Base-by-base conservation (phyloP, 805 yeast species). In the Nakazawaea ishiwadae region DNA sequence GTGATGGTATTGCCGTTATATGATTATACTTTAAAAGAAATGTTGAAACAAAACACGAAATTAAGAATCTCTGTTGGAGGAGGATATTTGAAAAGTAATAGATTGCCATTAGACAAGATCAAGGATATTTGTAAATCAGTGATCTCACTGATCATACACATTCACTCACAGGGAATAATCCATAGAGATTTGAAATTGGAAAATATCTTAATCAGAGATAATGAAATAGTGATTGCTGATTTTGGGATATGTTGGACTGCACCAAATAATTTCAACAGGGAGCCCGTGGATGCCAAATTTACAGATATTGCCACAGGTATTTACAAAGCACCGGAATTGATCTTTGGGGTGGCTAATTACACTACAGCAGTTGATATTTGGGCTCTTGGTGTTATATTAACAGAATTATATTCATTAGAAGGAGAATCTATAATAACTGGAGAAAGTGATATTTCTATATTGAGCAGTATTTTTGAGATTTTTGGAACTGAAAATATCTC, bases 111-210 rank as follows among this genome's bases (percentile, higher is more conserved):
- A 12, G 4, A n/a, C 14, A 20, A n/a, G n/a, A 52, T 59, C 0
- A 35, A 34, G 2, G 52, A 58, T 1, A 61, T 74, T 2, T 54
- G 72, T 12, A 59, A 51, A 27, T 71, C 59, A 49, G 50, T 62
- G 7, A 62, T 63, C 18, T 56, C 62, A 29, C 84, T 82, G 2
- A 60, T 86, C 19, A 59, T 65, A 28, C 84, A 77, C 54, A 70
- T 85, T 40, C 97, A 93, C 55, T 59, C 69, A 6, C 69, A 79
- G 39, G 87, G 84, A 5, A 81, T 63, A 15, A 63, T 63, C 15
- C 93, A 85, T 57, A 63, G 95, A 51, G 95, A 85, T 60, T 77
- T 85, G 50, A 85, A 85, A 51, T 91, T 91, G 0, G 89, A 83
- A 53, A 85, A 85, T 37, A 54, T 63, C 33, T 50, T 63, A 55